Evolutionary conservation across 2,329 filamentous ascomycete species (phyloP), one percentile per base, ranked within the genome.

Genomic region (Aspergillus awamori): DNA sequence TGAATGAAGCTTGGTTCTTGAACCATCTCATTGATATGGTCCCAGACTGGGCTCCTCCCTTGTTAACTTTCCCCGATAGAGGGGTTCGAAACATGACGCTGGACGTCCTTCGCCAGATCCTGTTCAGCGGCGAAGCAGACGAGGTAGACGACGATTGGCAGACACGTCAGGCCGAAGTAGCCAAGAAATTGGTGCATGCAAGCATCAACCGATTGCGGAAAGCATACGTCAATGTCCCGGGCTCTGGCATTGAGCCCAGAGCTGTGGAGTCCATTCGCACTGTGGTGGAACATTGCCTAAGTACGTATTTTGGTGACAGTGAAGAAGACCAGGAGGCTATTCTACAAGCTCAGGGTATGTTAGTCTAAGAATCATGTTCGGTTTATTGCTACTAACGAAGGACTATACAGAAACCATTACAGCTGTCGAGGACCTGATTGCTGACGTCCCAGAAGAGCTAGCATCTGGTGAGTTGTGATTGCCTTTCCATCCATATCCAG

Each of bases 11-110:
- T 15, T 76, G 73, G 68, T 79, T 79, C 65, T 65, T 65, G 45
- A 66, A 66, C 17, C 62, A 71, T 33, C 71, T 80, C 20, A 68
- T 82, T 33, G 72, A 79, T 15, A 75, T 73, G n/a, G 71, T 83
- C 13, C 74, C 75, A 1, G 73, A 78, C 43, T 86, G 83, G 82
- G 82, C 77, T 4, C 84, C 84, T 8, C 76, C 78, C 1, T 71
- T 86, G 13, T 78, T 86, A 22, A 78, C 82, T n/a, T 82, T 83
- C 63, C 78, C 76, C 7, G 82, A 84, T 47, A 72, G 70, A 30
- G 63, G 67, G 3, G 79, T 86, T 24, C 77, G 83, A 36, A 70
- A 72, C 36, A 75, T 74, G 47, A 82, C 83, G 0, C 71, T 80
- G 51, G 76, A 79, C 11, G 68, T 82, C 53, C 63, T 83, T 39